A percentile compares a stretch with the other conserved stretches of the same genome.
These are phyloP conservation scores for Theileria annulata DNA, from an alignment of 169 alveolate species.

Conservation along the genomic window DNA sequence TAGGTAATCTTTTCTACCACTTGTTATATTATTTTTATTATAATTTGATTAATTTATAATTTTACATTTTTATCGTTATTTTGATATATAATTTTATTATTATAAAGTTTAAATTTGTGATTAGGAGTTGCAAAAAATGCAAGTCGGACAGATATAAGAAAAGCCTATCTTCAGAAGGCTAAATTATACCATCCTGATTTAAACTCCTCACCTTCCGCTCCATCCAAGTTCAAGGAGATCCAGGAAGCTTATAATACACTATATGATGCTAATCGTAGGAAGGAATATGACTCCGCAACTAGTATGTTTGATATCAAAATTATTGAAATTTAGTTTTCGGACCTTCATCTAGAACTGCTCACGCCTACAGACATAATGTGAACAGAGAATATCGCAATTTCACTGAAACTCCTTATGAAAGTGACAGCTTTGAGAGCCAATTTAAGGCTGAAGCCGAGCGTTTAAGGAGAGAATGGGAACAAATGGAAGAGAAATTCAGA, in stretches of 20 bases:
- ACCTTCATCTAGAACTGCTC: constrained; percentile 16
- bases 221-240: constrained; percentile 82
- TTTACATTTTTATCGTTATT: not conserved
- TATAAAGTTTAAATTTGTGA: not conserved
- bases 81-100: not conserved
- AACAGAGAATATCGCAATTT: constrained; percentile 27
- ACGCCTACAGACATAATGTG: constrained; percentile 1
- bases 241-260: constrained; percentile 86
- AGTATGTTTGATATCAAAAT: constrained; percentile 15
- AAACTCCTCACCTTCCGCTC: constrained; percentile 79
- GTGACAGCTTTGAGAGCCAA: constrained; percentile 61
- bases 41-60: not conserved
- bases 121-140: constrained; percentile 80
- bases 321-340: constrained; percentile 32
- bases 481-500: constrained; percentile 64
- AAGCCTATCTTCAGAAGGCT: constrained; percentile 88
- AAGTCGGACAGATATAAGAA: constrained; percentile 83
- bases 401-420: constrained; percentile 36
- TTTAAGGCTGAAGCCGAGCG: constrained; percentile 68
- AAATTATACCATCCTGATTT: constrained; percentile 91
- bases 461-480: constrained; percentile 66
- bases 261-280: constrained; percentile 76
- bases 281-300: constrained; percentile 48
- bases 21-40: not conserved
- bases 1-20: constrained; percentile 31